Evolutionary conservation across 768 basidiomycete species (phyloP), one percentile per base, ranked within the genome.

Genomic region (Scleroderma citrinum): DNA sequence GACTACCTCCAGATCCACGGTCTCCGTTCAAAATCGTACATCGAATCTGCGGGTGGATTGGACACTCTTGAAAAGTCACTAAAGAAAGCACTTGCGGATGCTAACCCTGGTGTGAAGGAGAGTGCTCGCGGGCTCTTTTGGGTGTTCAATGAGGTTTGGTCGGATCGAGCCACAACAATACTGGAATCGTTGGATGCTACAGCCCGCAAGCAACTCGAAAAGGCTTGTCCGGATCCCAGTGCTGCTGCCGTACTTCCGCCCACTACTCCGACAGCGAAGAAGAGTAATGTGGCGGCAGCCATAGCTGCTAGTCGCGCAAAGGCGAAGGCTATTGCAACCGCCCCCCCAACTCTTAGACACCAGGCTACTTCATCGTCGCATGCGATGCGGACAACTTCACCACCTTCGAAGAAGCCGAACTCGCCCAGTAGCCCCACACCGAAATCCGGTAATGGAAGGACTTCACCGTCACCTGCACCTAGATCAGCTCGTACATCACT

Each of bases 271-370:
- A 68, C 64, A 46, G 65, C 66, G 46, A 92, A 92, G 70, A 92
- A 92, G 66, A 80, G 80, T 39, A 90, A 88, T 50, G 73, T 93
- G 48, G 85, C 88, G 35, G 88, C 92, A 8, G 82, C 89, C 20
- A 88, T 94, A 58, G 92, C 92, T 35, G 91, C 92, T 19, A 93
- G 87, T 62, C 78, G 92, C 20, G 89, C 86, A 14, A 94, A 90
- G 62, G 88, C 89, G 14, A 91, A 83, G 59, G 84, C 80, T 19
- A 89, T 89, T 52, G 87, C 90, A 2, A 83, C 76, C 29, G 86
- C 88, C 8, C 90, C 90, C 17, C 90, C 90, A 3, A 78, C 78
- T 44, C 72, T 89, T 43, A 77, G 85, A 46, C 90, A 92, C 63
- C 87, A 90, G 62, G 87, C 88, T 5, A 91, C 87, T 8, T 87